phyloP scores from a whole-genome alignment of 2,329 filamentous ascomycete species.

The Beauveria varroae region DNA sequence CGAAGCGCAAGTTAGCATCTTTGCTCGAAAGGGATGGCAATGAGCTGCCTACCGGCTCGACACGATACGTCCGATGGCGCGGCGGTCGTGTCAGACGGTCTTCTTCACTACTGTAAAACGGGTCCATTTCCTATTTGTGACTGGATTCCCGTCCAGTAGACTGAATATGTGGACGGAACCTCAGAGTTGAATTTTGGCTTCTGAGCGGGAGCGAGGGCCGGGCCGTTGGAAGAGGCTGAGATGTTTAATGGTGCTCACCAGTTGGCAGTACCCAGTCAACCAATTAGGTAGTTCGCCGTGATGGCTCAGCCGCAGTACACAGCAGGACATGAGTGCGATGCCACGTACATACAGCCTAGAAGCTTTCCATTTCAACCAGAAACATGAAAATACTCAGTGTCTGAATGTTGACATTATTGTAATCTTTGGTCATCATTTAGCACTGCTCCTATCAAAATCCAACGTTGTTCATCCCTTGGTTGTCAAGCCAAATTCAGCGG shows the following conservation, averaged over 20 bases:
- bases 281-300: not conserved
- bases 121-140: not conserved
- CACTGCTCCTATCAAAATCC: not conserved
- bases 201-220: conserved; percentile 8
- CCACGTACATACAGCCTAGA: too few species aligned
- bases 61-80: not conserved
- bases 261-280: too few species aligned
- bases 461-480: not conserved
- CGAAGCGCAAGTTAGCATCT: not conserved
- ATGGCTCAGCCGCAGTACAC: not conserved
- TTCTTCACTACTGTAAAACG: conserved; percentile 2
- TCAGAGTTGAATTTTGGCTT: not conserved
- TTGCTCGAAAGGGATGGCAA: not conserved
- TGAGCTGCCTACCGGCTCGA: not conserved
- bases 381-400: too few species aligned
- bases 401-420: too few species aligned
- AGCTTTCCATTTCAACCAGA: too few species aligned
- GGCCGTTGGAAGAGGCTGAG: conserved; percentile 6
- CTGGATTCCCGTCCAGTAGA: not conserved
- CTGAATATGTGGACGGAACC: not conserved
- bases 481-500: not conserved
- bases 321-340: too few species aligned
- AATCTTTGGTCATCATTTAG: too few species aligned
- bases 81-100: not conserved
- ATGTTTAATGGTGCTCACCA: not conserved